Percentiles rank a stretch among this genome's conserved stretches.
These are phyloP conservation scores for Trichoderma reesei DNA, from an alignment of 495 filamentous ascomycete genomes.

Conservation along the genomic window DNA sequence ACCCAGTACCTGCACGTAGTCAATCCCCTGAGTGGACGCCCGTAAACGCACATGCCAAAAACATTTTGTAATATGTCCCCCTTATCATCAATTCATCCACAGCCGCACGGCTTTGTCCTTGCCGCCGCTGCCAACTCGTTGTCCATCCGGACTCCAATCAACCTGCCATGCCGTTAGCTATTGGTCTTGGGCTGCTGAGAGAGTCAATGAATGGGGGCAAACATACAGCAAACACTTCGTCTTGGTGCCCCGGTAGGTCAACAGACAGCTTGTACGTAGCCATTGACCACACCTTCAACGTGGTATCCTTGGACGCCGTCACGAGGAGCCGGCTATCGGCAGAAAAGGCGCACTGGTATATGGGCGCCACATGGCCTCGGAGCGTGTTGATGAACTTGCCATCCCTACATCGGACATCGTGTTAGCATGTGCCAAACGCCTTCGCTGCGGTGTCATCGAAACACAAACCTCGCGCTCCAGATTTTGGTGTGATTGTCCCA, in stretches of 20 bases:
- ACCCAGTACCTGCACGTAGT: not conserved
- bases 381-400: conserved; percentile 77
- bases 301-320: conserved; percentile 83
- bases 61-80: not conserved
- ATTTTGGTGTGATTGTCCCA: conserved; percentile 93
- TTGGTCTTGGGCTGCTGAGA: not conserved
- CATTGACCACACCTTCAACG: conserved; percentile 89
- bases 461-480: conserved; percentile 62
- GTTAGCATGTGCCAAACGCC: conserved; percentile 10
- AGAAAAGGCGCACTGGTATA: conserved; percentile 85
- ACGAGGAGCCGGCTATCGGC: conserved; percentile 81
- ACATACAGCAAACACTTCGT: conserved; percentile 73
- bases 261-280: conserved; percentile 68
- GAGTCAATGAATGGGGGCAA: not conserved
- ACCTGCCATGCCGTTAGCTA: conserved; percentile 22
- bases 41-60: not conserved
- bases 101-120: conserved; percentile 85
- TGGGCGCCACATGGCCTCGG: conserved; percentile 84
- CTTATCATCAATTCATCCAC: conserved; percentile 49
- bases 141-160: conserved; percentile 83
- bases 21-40: not conserved
- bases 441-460: conserved; percentile 4
- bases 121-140: conserved; percentile 78
- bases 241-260: conserved; percentile 88
- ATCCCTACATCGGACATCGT: conserved; percentile 29